Evolutionary conservation across 768 basidiomycete genomes (phyloP), one percentile per base, ranked within the genome.

Genomic region (Pisolithus sp.): DNA sequence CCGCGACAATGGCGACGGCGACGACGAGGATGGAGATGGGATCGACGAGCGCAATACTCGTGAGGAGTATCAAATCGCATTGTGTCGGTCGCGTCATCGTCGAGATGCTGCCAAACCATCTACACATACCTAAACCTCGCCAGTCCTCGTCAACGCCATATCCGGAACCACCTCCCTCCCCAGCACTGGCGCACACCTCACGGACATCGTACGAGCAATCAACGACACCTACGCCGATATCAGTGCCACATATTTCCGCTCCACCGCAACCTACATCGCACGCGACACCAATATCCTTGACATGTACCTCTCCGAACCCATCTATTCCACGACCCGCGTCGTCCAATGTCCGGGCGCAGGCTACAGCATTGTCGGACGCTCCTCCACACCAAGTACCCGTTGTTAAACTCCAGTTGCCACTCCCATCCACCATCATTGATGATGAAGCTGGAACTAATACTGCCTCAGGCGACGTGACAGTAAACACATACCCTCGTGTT

Each of bases 21-120:
- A 30, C 44, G 24, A 26, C 26, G 26, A 26, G 4, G 26, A 26
- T 26, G 5, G 26, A 17, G 17, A 17, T 28, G 44, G 17, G 15
- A 4, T 15, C 42, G 18, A 34, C 46, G 50, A 56, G 36, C 41
- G 37, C 54, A 37, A 50, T 49, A 39, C 38, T 45, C 45, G n/a
- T 50, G 55, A 51, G 57, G 51, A 49, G 54, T 51, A 64, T 67
- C 49, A 54, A 61, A 5, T 54, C 58, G 17, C 53, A 65, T 28
- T 61, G 68, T 13, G 68, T 73, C 28, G 79, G 79, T 21, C 70
- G 70, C 48, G 63, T 81, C 53, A 83, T 86, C 41, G 72, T 75
- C 61, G 80, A 84, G 56, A 80, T 86, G 68, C 66, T 85, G 5
- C 80, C 81, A 8, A 69, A 71, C 42, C 68, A 67, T 38, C 55